Conservation (phyloP, 1,284 basidiomycete species). For the Pseudozyma tsukubaensis region DNA sequence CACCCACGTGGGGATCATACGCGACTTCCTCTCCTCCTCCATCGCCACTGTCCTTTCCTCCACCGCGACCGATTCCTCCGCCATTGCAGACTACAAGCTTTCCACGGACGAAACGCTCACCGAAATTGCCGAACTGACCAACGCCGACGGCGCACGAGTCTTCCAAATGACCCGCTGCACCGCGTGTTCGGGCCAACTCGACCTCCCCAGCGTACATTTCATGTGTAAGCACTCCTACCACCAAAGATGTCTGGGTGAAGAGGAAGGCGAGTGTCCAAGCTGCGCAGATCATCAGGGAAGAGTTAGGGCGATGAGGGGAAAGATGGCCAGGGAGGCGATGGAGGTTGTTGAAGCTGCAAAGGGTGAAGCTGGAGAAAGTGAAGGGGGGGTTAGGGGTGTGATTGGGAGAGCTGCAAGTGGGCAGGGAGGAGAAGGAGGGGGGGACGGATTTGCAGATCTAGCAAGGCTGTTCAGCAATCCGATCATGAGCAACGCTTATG, state of each 20-base stretch:
- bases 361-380: too few species aligned
- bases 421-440: background rate
- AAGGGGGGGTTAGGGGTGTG: background rate
- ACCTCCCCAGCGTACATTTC: slow-evolving; percentile 92
- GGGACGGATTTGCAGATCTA: slow-evolving; percentile 38
- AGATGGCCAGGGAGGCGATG: slow-evolving; percentile 4
- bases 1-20: slow-evolving; percentile 90
- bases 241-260: slow-evolving; percentile 71
- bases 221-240: slow-evolving; percentile 99
- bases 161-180: slow-evolving; percentile 95
- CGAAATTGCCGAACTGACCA: slow-evolving; percentile 83
- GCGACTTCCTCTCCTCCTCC: slow-evolving; percentile 84
- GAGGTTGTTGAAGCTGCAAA: slow-evolving; percentile 4
- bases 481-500: slow-evolving; percentile 27
- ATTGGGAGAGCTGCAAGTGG: background rate
- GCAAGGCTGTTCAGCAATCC: slow-evolving; percentile 40
- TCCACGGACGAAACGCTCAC: slow-evolving; percentile 85
- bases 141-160: slow-evolving; percentile 81
- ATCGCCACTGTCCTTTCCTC: slow-evolving; percentile 81
- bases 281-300: slow-evolving; percentile 88
- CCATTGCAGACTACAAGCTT: slow-evolving; percentile 84
- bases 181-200: slow-evolving; percentile 85
- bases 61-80: slow-evolving; percentile 81
- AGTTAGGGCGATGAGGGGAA: slow-evolving; percentile 78
- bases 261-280: slow-evolving; percentile 80